These are phyloP conservation scores for Marasmius tenuissimus DNA, from an alignment of 1,284 basidiomycete species.

Conservation along the genomic window DNA sequence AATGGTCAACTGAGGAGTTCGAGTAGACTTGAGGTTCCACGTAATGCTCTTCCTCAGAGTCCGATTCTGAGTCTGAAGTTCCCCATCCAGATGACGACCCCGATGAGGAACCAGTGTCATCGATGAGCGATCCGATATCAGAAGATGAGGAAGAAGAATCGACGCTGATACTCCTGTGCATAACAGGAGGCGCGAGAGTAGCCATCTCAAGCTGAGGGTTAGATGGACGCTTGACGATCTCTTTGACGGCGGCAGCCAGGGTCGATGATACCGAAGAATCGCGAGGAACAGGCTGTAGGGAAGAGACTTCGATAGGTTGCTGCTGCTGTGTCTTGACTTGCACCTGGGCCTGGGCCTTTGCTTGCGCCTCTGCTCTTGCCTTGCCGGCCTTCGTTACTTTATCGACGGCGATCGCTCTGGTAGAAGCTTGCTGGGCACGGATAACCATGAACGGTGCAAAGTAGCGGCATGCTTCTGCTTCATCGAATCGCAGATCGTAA, in stretches of 20 bases:
- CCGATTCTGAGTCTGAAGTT: constrained; percentile 51
- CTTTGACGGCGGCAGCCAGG: constrained; percentile 48
- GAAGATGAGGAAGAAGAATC: constrained; percentile 52
- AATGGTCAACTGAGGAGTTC: constrained; percentile 7
- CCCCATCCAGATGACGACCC: constrained; percentile 50
- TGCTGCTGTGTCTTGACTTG: neutral
- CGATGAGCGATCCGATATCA: constrained; percentile 60
- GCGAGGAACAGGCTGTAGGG: constrained; percentile 13
- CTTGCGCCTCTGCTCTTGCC: constrained; percentile 48
- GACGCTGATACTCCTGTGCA: constrained; percentile 39
- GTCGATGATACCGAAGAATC: constrained; percentile 24
- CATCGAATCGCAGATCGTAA: constrained; percentile 86
- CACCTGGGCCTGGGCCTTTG: neutral
- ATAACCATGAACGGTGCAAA: constrained; percentile 63
- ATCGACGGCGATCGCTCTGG: constrained; percentile 54
- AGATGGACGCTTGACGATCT: constrained; percentile 55
- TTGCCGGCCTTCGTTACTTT: constrained; percentile 56
- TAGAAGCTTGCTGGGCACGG: constrained; percentile 41
- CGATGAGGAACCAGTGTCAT: constrained; percentile 63
- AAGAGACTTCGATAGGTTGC: constrained; percentile 5
- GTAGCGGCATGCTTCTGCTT: constrained; percentile 65
- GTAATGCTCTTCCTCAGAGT: constrained; percentile 33
- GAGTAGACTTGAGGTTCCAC: constrained; percentile 20
- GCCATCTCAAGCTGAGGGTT: constrained; percentile 41
- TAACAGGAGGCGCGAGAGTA: constrained; percentile 31